These are phyloP conservation scores for Chalaropsis thielavioides DNA, from an alignment of 2,329 filamentous ascomycete species.

Conservation along the genomic window DNA sequence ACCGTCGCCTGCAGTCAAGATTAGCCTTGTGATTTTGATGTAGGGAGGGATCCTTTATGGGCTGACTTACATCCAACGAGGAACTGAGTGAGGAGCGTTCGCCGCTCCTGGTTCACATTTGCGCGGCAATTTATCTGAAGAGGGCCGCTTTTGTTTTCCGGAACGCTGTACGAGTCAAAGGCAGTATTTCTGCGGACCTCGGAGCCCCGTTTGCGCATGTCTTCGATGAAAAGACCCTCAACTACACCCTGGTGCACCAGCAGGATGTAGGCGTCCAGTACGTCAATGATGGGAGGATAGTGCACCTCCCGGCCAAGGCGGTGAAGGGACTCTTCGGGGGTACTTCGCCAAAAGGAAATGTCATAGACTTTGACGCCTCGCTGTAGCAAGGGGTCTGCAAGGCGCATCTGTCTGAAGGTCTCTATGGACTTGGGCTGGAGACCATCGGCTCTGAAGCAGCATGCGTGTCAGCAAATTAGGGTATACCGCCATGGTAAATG, in stretches of 20 bases:
- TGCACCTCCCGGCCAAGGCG: conserved; percentile 52
- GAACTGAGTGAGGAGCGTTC: conserved; percentile 43
- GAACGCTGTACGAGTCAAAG: conserved; percentile 43
- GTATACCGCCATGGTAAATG: too few relatives aligned
- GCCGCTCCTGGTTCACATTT: conserved; percentile 37
- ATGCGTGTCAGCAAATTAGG: neutral
- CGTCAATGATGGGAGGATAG: conserved; percentile 48
- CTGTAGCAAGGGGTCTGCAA: conserved; percentile 53
- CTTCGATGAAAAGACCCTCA: conserved; percentile 54
- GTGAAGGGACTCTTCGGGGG: conserved; percentile 36
- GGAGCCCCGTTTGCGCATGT: conserved; percentile 49
- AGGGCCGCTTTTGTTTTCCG: conserved; percentile 30
- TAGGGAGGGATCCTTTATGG: neutral
- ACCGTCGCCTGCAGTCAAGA: conserved; percentile 42
- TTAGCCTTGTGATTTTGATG: neutral
- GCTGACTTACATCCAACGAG: conserved; percentile 46
- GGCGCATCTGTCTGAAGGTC: conserved; percentile 56
- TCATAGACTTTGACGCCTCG: conserved; percentile 58
- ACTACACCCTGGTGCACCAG: conserved; percentile 62
- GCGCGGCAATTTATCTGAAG: conserved; percentile 38
- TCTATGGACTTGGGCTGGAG: conserved; percentile 68
- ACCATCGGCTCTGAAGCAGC: conserved; percentile 45
- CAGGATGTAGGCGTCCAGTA: conserved; percentile 42
- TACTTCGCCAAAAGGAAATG: conserved; percentile 56
- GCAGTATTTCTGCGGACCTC: conserved; percentile 49